Evolutionary conservation across 2,329 filamentous ascomycete genomes (phyloP).

Genomic region (Diaporthe longicolla): DNA sequence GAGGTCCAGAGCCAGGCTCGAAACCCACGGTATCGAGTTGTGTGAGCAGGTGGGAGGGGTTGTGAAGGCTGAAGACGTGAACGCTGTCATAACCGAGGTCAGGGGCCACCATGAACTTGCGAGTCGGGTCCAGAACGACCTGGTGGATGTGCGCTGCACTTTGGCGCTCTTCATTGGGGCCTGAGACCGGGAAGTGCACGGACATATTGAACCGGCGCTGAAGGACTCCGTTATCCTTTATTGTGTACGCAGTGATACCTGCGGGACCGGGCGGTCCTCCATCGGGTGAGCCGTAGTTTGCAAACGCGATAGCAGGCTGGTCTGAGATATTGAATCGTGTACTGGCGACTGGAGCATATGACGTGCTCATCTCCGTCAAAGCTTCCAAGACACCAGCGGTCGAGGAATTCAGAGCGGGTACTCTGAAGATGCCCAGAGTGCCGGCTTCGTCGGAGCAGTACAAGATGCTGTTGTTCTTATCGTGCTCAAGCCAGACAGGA

Average conservation of each 20-base stretch:
- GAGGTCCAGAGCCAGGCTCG: not conserved
- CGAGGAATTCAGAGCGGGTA: not conserved
- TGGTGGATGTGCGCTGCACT: not conserved
- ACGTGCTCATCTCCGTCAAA: not conserved
- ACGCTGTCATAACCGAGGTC: not conserved
- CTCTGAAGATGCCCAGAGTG: not conserved
- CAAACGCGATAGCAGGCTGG: not conserved
- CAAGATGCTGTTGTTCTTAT: not conserved
- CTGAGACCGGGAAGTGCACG: not conserved
- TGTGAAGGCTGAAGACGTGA: not conserved
- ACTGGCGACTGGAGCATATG: not conserved
- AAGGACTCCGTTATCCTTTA: not conserved
- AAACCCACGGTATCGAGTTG: not conserved
- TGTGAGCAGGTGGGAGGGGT: not conserved
- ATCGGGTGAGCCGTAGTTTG: constrained; percentile 4
- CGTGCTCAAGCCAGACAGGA: constrained; percentile 5
- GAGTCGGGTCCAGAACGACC: not conserved
- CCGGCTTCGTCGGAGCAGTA: constrained; percentile 22
- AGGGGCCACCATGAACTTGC: not conserved
- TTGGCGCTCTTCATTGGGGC: not conserved
- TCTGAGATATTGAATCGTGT: not conserved
- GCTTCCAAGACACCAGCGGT: not conserved
- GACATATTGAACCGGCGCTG: not conserved
- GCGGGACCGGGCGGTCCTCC: not conserved
- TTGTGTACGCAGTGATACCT: not conserved